These are phyloP conservation scores for Keithomyces neogunnii DNA, from an alignment of 2,329 filamentous ascomycete species.

Conservation along the genomic window DNA sequence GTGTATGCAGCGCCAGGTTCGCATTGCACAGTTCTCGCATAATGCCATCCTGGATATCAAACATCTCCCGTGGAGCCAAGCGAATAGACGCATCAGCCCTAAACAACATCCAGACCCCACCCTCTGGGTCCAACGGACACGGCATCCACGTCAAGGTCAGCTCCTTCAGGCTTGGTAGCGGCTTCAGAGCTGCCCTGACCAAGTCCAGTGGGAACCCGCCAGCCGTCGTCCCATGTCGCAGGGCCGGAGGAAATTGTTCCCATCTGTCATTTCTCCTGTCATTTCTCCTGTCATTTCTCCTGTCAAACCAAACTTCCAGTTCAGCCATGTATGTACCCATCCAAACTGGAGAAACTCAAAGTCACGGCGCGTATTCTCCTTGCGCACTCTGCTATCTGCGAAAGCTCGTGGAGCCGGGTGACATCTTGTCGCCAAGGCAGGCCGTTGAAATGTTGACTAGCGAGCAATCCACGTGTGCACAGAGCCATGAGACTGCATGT, in stretches of 20 bases:
- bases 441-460: conserved; percentile 31
- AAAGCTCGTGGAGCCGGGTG: conserved; percentile 33
- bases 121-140: conserved; percentile 13
- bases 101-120: conserved; percentile 7
- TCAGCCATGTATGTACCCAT: conserved; percentile 30
- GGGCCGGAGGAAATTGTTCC: conserved; percentile 27
- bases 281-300: conserved; percentile 26
- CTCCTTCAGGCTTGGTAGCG: conserved; percentile 13
- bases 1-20: conserved; percentile 9
- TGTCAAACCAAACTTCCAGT: conserved; percentile 25
- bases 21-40: conserved; percentile 10
- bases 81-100: conserved; percentile 11
- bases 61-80: conserved; percentile 8
- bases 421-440: conserved; percentile 38
- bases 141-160: conserved; percentile 15
- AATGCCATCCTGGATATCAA: conserved; percentile 13
- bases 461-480: conserved; percentile 33
- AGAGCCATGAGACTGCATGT: conserved; percentile 28
- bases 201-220: neutral
- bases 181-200: conserved; percentile 5
- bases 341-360: conserved; percentile 35
- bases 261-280: conserved; percentile 26
- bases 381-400: conserved; percentile 32
- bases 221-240: conserved; percentile 15
- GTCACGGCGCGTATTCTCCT: conserved; percentile 32